Percentiles rank a stretch among this genome's conserved stretches.
Evolutionary conservation across 352 stramenopile genomes (phyloP).

Genomic region (Globisporangium ultimum): DNA sequence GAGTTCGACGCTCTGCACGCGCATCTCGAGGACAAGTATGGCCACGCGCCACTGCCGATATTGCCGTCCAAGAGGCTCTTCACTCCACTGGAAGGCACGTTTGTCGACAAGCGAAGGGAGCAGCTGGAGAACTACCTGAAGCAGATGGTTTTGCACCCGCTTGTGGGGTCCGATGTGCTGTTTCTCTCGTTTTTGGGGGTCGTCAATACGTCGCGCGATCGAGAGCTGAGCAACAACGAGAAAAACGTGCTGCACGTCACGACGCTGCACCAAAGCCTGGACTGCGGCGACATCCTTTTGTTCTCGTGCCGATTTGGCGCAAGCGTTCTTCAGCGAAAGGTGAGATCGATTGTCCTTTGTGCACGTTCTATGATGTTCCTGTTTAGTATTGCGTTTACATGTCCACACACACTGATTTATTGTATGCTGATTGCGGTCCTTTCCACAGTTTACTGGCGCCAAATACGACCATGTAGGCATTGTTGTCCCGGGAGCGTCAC

Average conservation of each 20-base stretch:
- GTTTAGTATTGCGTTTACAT: neutral
- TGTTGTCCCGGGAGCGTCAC: constrained; percentile 63
- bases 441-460: constrained; percentile 54
- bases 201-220: constrained; percentile 62
- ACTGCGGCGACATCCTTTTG: constrained; percentile 73
- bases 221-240: constrained; percentile 53
- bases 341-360: constrained; percentile 14
- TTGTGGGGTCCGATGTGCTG: constrained; percentile 55
- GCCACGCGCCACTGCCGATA: constrained; percentile 25
- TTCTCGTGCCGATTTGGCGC: constrained; percentile 80
- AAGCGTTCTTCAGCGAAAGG: constrained; percentile 76
- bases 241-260: constrained; percentile 76
- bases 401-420: neutral
- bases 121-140: constrained; percentile 73
- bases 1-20: constrained; percentile 48
- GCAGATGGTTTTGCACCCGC: constrained; percentile 39
- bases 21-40: constrained; percentile 41
- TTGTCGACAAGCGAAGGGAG: constrained; percentile 52
- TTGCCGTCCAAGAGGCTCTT: constrained; percentile 68
- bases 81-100: constrained; percentile 57
- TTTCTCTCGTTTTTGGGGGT: constrained; percentile 77
- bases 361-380: neutral
- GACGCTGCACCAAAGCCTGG: constrained; percentile 63
- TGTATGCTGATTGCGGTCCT: neutral
- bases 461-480: constrained; percentile 84